A percentile compares a stretch with the other conserved stretches of the same genome.
phyloP scores from a whole-genome alignment of 176 grass and related monocot genomes.

The Cenchrus fungigraminus region DNA sequence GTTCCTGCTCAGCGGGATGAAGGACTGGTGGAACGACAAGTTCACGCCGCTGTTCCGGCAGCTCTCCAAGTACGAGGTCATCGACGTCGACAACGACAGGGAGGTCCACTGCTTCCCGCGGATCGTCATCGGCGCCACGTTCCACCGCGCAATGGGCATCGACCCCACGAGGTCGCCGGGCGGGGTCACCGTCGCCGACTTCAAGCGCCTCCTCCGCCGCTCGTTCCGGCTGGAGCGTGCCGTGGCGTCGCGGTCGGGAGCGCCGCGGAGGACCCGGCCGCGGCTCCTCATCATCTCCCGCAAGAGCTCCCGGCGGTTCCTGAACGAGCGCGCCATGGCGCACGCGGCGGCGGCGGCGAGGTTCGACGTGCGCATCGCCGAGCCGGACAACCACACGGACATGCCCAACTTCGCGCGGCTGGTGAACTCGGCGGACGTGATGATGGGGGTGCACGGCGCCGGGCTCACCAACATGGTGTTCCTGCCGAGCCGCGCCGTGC shows the following conservation, averaged over 20 bases:
- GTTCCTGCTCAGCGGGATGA: slow-evolving; percentile 60
- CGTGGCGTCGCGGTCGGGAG: slow-evolving; percentile 48
- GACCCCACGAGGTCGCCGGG: slow-evolving; percentile 44
- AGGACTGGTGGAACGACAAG: slow-evolving; percentile 83
- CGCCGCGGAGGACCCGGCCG: slow-evolving; percentile 35
- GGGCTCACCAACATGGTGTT: slow-evolving; percentile 77
- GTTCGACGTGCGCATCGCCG: slow-evolving; percentile 72
- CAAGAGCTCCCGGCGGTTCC: slow-evolving; percentile 53
- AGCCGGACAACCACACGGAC: slow-evolving; percentile 57
- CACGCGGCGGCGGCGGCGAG: slow-evolving; percentile 42
- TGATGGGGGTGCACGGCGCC: slow-evolving; percentile 79
- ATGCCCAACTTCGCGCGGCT: slow-evolving; percentile 55
- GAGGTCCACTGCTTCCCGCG: slow-evolving; percentile 75
- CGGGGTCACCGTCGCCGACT: slow-evolving; percentile 56
- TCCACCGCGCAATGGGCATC: slow-evolving; percentile 79
- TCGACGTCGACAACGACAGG: slow-evolving; percentile 72
- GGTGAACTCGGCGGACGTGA: slow-evolving; percentile 73
- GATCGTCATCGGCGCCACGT: slow-evolving; percentile 66
- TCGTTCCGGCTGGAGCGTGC: slow-evolving; percentile 69
- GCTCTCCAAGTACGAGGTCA: slow-evolving; percentile 71
- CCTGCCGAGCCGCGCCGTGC: slow-evolving; percentile 65
- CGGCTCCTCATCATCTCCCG: slow-evolving; percentile 78
- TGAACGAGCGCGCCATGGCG: slow-evolving; percentile 70
- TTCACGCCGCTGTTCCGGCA: slow-evolving; percentile 71
- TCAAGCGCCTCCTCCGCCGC: slow-evolving; percentile 70